A percentile compares a stretch with the other conserved stretches of the same genome.
phyloP scores from a whole-genome alignment of 1,139 yeast species.

The Lizanozyma gosingica region DNA sequence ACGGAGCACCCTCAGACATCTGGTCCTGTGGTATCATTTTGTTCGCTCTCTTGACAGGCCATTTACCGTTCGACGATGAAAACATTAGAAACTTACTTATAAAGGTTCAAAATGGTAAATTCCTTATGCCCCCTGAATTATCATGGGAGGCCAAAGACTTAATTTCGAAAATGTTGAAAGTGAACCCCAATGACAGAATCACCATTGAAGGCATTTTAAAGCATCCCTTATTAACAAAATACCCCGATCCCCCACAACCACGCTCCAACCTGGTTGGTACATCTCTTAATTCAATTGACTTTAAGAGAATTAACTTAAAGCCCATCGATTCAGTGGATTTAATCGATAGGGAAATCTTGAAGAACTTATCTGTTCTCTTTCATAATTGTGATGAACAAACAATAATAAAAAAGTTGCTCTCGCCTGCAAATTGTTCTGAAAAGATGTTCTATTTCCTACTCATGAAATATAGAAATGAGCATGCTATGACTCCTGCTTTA shows the following conservation, averaged over 20 bases:
- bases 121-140: constrained; percentile 71
- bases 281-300: constrained; percentile 12
- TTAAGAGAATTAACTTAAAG: constrained; percentile 20
- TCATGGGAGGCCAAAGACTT: constrained; percentile 81
- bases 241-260: constrained; percentile 36
- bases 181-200: constrained; percentile 72
- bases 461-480: constrained; percentile 78
- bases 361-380: constrained; percentile 81
- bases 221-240: constrained; percentile 76
- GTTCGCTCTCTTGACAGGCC: constrained; percentile 89
- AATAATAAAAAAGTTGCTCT: constrained; percentile 50
- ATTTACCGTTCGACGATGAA: constrained; percentile 94
- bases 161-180: constrained; percentile 71
- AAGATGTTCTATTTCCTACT: constrained; percentile 83
- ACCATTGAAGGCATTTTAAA: constrained; percentile 60
- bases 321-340: constrained; percentile 45
- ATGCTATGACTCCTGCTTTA: constrained; percentile 23
- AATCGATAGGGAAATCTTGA: constrained; percentile 75
- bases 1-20: constrained; percentile 94
- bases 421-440: constrained; percentile 63
- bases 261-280: constrained; percentile 13
- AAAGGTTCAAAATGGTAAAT: constrained; percentile 87
- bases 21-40: constrained; percentile 98
- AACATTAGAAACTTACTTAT: constrained; percentile 76
- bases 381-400: constrained; percentile 69